Conservation (phyloP, 2,329 filamentous ascomycete genomes). For the Hymenoscyphus scutula region DNA sequence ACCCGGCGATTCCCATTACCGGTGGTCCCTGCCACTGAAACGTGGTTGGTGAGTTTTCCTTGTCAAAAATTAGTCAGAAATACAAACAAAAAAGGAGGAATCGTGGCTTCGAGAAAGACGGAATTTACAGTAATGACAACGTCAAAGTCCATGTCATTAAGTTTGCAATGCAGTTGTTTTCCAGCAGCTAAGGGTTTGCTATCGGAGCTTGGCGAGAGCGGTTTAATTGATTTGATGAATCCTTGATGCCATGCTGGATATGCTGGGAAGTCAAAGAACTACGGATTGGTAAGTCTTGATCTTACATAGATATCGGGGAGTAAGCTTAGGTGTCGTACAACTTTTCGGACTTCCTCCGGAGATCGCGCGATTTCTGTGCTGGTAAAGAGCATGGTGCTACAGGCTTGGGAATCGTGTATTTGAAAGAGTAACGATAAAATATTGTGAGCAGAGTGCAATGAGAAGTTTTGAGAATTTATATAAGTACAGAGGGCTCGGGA, state of each 20-base stretch:
- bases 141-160: slow-evolving; percentile 5
- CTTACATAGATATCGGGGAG: background rate
- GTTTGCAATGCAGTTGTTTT: background rate
- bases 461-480: background rate
- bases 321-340: background rate
- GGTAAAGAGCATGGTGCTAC: slow-evolving; percentile 1
- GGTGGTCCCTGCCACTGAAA: slow-evolving; percentile 9
- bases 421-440: background rate
- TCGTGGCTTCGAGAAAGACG: background rate
- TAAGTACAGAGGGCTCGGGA: background rate
- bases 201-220: background rate
- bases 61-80: background rate
- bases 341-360: slow-evolving; percentile 1
- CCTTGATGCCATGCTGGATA: slow-evolving; percentile 1
- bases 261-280: slow-evolving; percentile 4
- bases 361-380: background rate
- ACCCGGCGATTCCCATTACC: background rate
- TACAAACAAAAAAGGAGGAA: background rate
- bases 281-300: background rate
- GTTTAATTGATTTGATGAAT: slow-evolving; percentile 1
- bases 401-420: background rate
- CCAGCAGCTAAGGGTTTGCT: background rate
- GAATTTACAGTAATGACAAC: background rate
- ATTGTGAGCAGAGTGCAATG: background rate
- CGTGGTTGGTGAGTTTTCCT: background rate